Percentiles rank a stretch among this genome's conserved stretches.
Conservation (phyloP, 352 stramenopile genomes). For the Discostella stelligera region DNA sequence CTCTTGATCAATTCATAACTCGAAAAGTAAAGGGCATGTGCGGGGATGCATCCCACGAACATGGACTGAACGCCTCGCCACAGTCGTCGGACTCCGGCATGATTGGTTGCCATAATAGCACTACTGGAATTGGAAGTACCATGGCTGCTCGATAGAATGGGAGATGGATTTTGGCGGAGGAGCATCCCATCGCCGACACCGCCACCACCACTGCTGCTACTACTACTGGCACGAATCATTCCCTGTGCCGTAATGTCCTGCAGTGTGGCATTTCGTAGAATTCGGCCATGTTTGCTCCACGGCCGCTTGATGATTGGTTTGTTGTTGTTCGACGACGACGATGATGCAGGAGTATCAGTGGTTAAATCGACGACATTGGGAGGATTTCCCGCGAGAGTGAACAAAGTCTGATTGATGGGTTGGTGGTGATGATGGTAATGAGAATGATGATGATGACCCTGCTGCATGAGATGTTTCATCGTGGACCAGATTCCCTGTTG, state of each 20-base stretch:
- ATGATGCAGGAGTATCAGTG: neutral
- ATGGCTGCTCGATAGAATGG: neutral
- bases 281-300: constrained; percentile 27
- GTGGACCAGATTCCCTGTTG: constrained; percentile 60
- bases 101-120: neutral
- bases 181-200: neutral
- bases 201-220: constrained; percentile 2
- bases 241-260: constrained; percentile 18
- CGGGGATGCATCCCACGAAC: constrained; percentile 95
- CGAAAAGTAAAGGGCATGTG: constrained; percentile 87
- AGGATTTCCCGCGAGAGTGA: constrained; percentile 15
- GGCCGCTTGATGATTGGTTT: neutral
- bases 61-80: constrained; percentile 98
- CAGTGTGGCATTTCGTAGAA: constrained; percentile 13
- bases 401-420: neutral
- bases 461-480: constrained; percentile 64
- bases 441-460: constrained; percentile 14
- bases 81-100: constrained; percentile 79
- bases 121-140: too few species aligned
- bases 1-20: constrained; percentile 77
- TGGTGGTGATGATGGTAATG: neutral
- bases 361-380: constrained; percentile 45
- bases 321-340: too few species aligned
- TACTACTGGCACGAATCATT: constrained; percentile 20
- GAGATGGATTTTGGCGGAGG: too few species aligned